phyloP scores from a whole-genome alignment of 768 basidiomycete species.

The Flagelloscypha sp. region DNA sequence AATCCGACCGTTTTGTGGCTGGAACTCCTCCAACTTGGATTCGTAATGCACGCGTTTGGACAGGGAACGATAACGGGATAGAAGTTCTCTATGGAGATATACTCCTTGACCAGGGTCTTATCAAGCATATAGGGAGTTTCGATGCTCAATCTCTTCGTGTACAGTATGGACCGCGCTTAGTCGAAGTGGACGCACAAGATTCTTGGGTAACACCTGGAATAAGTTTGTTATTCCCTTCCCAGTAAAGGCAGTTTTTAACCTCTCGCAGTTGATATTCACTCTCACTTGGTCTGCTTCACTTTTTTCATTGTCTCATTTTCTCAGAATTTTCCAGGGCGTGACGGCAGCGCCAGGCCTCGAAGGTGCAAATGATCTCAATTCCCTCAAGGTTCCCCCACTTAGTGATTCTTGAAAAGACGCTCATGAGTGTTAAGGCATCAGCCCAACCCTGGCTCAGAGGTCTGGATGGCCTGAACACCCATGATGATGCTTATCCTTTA shows the following conservation, averaged over 20 bases:
- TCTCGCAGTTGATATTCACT: slow-evolving; percentile 49
- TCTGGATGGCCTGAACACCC: slow-evolving; percentile 61
- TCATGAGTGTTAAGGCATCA: no score
- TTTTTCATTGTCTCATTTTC: neutral
- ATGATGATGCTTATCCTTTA: slow-evolving; percentile 47
- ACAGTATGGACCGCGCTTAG: slow-evolving; percentile 26
- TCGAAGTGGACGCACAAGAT: slow-evolving; percentile 47
- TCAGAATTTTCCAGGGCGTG: no score
- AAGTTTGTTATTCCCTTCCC: no score
- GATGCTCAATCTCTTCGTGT: slow-evolving; percentile 27
- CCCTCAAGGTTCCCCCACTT: no score
- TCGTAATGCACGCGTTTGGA: slow-evolving; percentile 65
- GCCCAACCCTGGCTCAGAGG: slow-evolving; percentile 53
- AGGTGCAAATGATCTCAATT: slow-evolving; percentile 32
- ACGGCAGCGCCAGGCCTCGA: slow-evolving; percentile 24
- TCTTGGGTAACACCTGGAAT: slow-evolving; percentile 62
- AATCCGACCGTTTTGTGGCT: slow-evolving; percentile 54
- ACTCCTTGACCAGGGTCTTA: slow-evolving; percentile 49
- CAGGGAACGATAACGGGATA: slow-evolving; percentile 42
- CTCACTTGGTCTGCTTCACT: slow-evolving; percentile 38
- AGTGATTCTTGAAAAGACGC: no score
- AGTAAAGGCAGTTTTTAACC: no score
- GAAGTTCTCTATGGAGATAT: slow-evolving; percentile 53
- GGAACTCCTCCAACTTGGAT: slow-evolving; percentile 61
- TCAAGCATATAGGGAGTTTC: slow-evolving; percentile 43